A percentile compares a stretch with the other conserved stretches of the same genome.
phyloP scores from a whole-genome alignment of 192 early-diverging fungal species.

The Phycomyces blakesleeanus region DNA sequence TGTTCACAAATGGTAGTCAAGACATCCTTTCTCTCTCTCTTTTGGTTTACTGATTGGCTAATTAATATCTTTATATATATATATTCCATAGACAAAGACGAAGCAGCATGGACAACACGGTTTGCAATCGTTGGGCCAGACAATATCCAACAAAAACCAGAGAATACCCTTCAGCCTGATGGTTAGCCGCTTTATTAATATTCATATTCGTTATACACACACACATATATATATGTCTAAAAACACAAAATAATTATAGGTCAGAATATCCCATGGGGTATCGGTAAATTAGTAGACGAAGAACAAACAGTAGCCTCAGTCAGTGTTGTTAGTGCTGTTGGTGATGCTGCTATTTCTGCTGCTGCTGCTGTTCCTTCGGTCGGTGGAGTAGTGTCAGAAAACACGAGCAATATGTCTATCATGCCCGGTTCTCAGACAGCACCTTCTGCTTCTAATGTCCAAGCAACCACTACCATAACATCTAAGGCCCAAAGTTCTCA shows the following conservation, averaged over 20 bases:
- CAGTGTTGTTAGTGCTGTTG: too few species aligned
- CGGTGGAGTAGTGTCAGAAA: not conserved
- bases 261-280: conserved; percentile 11
- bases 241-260: not conserved
- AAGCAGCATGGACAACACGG: conserved; percentile 29
- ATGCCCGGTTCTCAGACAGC: too few species aligned
- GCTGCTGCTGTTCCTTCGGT: not conserved
- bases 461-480: conserved; percentile 1
- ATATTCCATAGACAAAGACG: not conserved
- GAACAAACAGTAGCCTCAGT: not conserved
- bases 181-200: conserved; percentile 1
- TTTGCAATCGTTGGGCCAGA: conserved; percentile 27
- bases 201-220: too few species aligned
- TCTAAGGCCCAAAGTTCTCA: too few species aligned
- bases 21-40: too few species aligned
- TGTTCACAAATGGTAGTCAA: conserved; percentile 30
- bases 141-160: conserved; percentile 10
- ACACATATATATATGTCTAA: conserved; percentile 1
- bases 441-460: conserved; percentile 1
- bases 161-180: conserved; percentile 18
- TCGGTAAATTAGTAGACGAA: conserved; percentile 11
- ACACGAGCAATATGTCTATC: not conserved
- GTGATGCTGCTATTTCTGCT: conserved; percentile 7
- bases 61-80: not conserved
- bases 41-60: too few species aligned